A percentile compares a stretch with the other conserved stretches of the same genome.
These are phyloP conservation scores for Mycena galericulata DNA, from an alignment of 768 basidiomycete species.

Conservation along the genomic window DNA sequence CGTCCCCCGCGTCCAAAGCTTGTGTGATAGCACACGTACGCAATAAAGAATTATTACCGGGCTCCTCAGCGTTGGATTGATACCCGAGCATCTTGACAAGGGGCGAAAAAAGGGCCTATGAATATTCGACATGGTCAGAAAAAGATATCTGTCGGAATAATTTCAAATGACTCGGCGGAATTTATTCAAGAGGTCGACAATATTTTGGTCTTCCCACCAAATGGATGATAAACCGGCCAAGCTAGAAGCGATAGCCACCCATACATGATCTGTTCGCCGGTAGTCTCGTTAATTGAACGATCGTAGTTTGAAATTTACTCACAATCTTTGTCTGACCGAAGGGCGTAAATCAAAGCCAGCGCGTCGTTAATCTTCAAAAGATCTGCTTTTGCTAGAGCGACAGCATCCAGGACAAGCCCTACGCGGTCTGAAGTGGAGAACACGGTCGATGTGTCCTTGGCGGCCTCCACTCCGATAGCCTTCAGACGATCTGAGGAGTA, in stretches of 20 bases:
- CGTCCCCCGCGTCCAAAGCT: conserved; percentile 59
- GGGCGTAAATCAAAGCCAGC: conserved; percentile 64
- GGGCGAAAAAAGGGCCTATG: conserved; percentile 62
- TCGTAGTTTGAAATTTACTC: conserved; percentile 36
- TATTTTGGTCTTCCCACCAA: conserved; percentile 74
- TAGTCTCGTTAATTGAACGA: not conserved
- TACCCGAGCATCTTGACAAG: conserved; percentile 71
- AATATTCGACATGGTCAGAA: not conserved
- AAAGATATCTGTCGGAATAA: not conserved
- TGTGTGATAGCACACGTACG: conserved; percentile 67
- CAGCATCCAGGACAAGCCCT: conserved; percentile 74
- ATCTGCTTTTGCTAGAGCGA: conserved; percentile 75
- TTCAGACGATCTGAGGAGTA: conserved; percentile 72
- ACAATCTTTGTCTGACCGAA: conserved; percentile 71
- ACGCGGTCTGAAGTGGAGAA: conserved; percentile 78
- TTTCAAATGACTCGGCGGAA: conserved; percentile 52
- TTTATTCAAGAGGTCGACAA: conserved; percentile 53
- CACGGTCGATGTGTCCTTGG: conserved; percentile 51
- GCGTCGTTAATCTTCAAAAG: conserved; percentile 68
- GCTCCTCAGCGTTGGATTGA: conserved; percentile 63
- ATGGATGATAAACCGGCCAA: conserved; percentile 59
- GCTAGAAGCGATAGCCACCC: conserved; percentile 62
- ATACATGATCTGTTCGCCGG: conserved; percentile 63
- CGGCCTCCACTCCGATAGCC: conserved; percentile 72
- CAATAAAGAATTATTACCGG: conserved; percentile 58